phyloP scores from a whole-genome alignment of 306 rosid species.

The Fragaria vesca region DNA sequence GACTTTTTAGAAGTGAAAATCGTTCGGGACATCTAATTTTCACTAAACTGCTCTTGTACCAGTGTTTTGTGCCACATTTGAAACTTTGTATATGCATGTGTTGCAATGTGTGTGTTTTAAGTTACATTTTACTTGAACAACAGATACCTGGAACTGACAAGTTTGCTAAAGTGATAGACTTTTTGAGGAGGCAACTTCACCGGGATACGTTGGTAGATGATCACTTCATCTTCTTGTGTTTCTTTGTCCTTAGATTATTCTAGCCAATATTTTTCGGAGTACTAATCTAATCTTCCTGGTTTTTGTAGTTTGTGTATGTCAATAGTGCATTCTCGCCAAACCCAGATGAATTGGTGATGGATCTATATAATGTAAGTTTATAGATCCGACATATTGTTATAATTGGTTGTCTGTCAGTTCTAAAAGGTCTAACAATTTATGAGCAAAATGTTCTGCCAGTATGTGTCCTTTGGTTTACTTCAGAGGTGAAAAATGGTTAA shows the following conservation, averaged over 20 bases:
- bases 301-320: constrained; percentile 84
- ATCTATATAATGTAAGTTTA: constrained; percentile 76
- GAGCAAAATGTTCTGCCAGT: no score
- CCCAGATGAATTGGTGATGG: constrained; percentile 86
- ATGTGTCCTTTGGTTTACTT: no score
- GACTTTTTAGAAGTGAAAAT: not conserved
- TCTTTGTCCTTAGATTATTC: not conserved
- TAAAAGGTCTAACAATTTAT: not conserved
- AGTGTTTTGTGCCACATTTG: not conserved
- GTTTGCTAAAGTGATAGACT: constrained; percentile 91
- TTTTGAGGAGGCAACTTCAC: constrained; percentile 85
- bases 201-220: constrained; percentile 76
- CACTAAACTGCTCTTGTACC: not conserved
- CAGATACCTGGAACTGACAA: constrained; percentile 87
- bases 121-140: constrained; percentile 10
- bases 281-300: constrained; percentile 22
- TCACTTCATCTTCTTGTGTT: not conserved
- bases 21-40: not conserved
- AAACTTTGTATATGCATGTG: not conserved
- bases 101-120: constrained; percentile 1
- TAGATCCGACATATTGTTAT: not conserved
- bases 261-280: constrained; percentile 3
- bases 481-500: no score
- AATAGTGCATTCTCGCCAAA: constrained; percentile 93
- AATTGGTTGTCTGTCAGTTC: not conserved